Evolutionary conservation across 805 yeast species (phyloP).

Genomic region (Lipomyces mesembrius): DNA sequence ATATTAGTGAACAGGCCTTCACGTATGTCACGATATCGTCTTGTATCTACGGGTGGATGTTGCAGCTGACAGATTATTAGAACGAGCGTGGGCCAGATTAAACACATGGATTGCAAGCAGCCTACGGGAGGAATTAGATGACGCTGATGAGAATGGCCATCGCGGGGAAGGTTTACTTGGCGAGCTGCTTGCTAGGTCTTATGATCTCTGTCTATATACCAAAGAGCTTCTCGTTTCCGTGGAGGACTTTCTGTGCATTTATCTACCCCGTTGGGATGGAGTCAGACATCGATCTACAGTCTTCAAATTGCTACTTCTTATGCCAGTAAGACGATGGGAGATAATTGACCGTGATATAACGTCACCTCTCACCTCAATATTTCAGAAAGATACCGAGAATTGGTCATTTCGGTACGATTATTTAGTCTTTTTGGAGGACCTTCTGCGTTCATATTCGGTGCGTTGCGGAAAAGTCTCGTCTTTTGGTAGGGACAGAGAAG

Average conservation of each 20-base stretch:
- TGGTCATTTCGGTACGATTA: conserved; percentile 1
- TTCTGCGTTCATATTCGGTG: background rate
- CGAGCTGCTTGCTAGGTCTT: conserved; percentile 16
- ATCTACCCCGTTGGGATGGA: conserved; percentile 25
- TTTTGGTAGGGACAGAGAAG: background rate
- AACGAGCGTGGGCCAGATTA: conserved; percentile 23
- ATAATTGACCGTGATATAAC: conserved; percentile 6
- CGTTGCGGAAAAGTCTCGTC: background rate
- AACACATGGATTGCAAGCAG: conserved; percentile 24
- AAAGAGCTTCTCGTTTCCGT: conserved; percentile 12
- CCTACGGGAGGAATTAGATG: conserved; percentile 17
- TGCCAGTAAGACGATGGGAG: conserved; percentile 14
- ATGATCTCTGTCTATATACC: conserved; percentile 17
- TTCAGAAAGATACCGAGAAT: background rate
- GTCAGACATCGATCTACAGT: conserved; percentile 4
- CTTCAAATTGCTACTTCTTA: conserved; percentile 13
- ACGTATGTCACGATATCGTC: conserved; percentile 3
- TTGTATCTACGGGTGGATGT: background rate
- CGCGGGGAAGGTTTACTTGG: conserved; percentile 3
- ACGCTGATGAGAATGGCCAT: background rate
- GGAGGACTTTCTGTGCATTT: conserved; percentile 21
- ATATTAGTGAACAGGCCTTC: conserved; percentile 24
- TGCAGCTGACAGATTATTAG: background rate
- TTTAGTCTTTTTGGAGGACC: conserved; percentile 10
- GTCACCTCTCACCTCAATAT: conserved; percentile 6